Evolutionary conservation across 176 grass and related monocot genomes (phyloP).

Genomic region (Phoenix dactylifera): DNA sequence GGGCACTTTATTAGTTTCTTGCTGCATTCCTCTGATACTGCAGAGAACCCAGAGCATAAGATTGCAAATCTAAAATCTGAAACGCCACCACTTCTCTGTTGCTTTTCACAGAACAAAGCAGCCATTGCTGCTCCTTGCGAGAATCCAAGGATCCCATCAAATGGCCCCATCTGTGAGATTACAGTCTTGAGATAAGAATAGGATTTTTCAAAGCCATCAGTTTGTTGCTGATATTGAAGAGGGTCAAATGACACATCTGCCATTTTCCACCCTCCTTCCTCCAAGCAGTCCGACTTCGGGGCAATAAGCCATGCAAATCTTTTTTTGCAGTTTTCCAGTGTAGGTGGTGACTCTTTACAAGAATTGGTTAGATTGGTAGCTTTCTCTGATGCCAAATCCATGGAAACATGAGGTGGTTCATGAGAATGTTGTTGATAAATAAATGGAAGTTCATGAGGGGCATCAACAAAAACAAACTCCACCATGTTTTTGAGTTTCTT

Average conservation of each 20-base stretch:
- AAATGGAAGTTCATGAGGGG: slow-evolving; percentile 67
- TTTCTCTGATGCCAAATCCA: background rate
- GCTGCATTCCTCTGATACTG: slow-evolving; percentile 9
- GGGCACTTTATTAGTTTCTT: slow-evolving; percentile 43
- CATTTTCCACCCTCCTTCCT: slow-evolving; percentile 45
- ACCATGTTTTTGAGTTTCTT: slow-evolving; percentile 82
- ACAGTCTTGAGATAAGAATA: slow-evolving; percentile 38
- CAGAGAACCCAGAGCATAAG: slow-evolving; percentile 67
- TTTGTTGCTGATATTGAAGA: slow-evolving; percentile 75
- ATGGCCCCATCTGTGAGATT: slow-evolving; percentile 37
- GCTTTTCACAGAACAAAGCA: slow-evolving; percentile 55
- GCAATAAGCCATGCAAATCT: slow-evolving; percentile 74
- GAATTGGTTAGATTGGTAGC: background rate
- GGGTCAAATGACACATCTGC: slow-evolving; percentile 50
- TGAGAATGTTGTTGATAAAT: slow-evolving; percentile 41
- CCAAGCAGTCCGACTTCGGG: slow-evolving; percentile 11
- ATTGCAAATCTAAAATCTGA: slow-evolving; percentile 54
- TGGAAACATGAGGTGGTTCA: background rate
- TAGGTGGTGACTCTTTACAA: slow-evolving; percentile 23
- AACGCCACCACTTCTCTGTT: slow-evolving; percentile 31
- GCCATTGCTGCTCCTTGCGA: slow-evolving; percentile 82
- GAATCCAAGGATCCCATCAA: slow-evolving; percentile 78
- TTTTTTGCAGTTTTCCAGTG: slow-evolving; percentile 21
- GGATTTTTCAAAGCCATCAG: slow-evolving; percentile 60
- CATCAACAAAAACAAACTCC: slow-evolving; percentile 70